phyloP scores from a whole-genome alignment of 768 basidiomycete genomes.

The Russula sp. region DNA sequence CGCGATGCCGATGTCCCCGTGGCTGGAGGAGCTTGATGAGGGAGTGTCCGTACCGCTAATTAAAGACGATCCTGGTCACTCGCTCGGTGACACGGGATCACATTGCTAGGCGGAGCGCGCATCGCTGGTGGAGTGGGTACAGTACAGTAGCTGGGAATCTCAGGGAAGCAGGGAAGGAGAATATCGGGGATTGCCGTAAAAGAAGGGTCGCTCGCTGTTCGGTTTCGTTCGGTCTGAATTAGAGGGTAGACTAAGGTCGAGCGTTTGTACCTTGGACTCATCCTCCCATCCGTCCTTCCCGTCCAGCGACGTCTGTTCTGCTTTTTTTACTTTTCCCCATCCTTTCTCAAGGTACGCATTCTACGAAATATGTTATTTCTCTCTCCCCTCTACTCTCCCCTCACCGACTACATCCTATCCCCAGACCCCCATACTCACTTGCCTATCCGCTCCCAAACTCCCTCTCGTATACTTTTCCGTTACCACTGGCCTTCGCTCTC shows the following conservation, averaged over 20 bases:
- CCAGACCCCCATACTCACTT: conserved; percentile 31
- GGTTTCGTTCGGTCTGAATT: conserved; percentile 10
- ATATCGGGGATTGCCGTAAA: conserved; percentile 19
- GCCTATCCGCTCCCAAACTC: conserved; percentile 28
- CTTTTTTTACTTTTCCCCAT: conserved; percentile 7
- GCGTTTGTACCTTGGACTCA: background rate
- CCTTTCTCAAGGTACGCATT: conserved; percentile 28
- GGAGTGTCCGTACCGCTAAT: conserved; percentile 58
- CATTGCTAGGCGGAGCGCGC: background rate
- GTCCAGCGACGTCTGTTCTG: background rate
- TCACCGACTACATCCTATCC: conserved; percentile 31
- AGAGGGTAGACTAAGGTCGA: background rate
- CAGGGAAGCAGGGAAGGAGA: background rate
- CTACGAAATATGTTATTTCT: conserved; percentile 24
- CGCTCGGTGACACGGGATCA: too few species aligned
- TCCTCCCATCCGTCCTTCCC: background rate
- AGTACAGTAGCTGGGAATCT: too few species aligned
- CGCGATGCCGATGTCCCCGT: conserved; percentile 77
- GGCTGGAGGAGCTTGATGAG: conserved; percentile 68
- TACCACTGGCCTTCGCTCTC: conserved; percentile 33
- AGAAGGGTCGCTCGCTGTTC: background rate
- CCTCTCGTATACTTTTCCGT: conserved; percentile 35
- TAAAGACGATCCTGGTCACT: too few species aligned
- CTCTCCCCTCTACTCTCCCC: conserved; percentile 36
- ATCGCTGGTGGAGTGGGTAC: background rate